phyloP scores from a whole-genome alignment of 1,139 yeast genomes.

The Pichia sp. region DNA sequence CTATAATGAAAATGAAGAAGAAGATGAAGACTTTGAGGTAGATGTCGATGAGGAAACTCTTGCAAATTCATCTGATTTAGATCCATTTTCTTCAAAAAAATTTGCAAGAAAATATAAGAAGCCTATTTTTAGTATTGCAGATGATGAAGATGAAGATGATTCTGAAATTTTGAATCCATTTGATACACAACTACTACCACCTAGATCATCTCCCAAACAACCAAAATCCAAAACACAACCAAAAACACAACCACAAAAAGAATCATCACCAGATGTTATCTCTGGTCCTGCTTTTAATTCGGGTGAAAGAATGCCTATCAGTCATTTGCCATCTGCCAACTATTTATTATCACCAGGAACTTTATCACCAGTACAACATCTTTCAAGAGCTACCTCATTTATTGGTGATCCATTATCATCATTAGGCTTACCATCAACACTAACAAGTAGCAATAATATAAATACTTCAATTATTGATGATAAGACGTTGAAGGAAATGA shows the following conservation, averaged over 20 bases:
- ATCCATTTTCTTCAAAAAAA: conserved; percentile 5
- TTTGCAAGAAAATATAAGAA: conserved; percentile 6
- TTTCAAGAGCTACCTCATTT: conserved; percentile 53
- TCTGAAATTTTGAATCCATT: conserved; percentile 8
- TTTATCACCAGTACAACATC: conserved; percentile 49
- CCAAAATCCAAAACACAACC: not conserved
- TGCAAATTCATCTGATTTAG: not conserved
- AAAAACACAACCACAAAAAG: not conserved
- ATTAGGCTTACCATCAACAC: not conserved
- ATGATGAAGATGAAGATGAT: conserved; percentile 28
- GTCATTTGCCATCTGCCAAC: conserved; percentile 14
- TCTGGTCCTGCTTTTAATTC: conserved; percentile 27
- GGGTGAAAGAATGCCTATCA: conserved; percentile 21
- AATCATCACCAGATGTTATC: conserved; percentile 14
- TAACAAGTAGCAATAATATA: not conserved
- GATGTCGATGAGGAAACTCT: not conserved
- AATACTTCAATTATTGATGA: conserved; percentile 5
- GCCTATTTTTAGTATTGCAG: conserved; percentile 44
- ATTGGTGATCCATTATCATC: conserved; percentile 13
- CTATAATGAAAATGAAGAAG: too few relatives aligned
- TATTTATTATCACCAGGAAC: conserved; percentile 30
- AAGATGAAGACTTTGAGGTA: too few relatives aligned
- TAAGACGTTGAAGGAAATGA: conserved; percentile 34
- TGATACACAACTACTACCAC: not conserved
- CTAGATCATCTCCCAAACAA: not conserved